These are phyloP conservation scores for Eimeria zaria DNA, from an alignment of 169 alveolate species.

Conservation along the genomic window DNA sequence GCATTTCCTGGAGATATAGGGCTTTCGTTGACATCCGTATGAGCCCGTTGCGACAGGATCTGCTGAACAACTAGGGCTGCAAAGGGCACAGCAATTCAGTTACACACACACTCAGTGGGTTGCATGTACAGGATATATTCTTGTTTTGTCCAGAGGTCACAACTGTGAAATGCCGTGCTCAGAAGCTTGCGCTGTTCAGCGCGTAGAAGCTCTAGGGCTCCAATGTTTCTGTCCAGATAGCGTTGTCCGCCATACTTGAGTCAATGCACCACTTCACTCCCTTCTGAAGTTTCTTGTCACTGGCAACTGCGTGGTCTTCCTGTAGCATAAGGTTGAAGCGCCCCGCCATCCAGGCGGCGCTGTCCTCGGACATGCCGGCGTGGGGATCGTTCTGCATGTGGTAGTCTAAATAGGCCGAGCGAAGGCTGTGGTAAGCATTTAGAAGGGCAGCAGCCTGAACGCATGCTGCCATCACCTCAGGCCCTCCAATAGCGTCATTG, in stretches of 20 bases:
- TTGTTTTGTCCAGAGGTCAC: neutral
- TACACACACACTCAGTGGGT: neutral
- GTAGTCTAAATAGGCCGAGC: constrained; percentile 9
- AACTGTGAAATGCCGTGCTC: neutral
- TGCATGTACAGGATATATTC: neutral
- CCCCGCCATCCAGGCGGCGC: constrained; percentile 59
- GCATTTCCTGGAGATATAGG: constrained; percentile 58
- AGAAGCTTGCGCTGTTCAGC: neutral
- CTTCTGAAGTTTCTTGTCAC: neutral
- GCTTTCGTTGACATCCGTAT: constrained; percentile 9
- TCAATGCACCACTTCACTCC: constrained; percentile 62
- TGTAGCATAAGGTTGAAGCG: constrained; percentile 46
- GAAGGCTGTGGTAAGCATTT: constrained; percentile 61
- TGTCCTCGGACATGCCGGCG: constrained; percentile 58
- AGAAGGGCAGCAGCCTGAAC: constrained; percentile 59
- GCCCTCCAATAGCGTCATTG: constrained; percentile 20
- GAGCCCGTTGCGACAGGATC: constrained; percentile 54
- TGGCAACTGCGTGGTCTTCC: neutral
- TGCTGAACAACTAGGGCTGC: constrained; percentile 42
- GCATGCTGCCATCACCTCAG: constrained; percentile 54
- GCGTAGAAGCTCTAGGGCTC: neutral
- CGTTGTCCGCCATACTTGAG: constrained; percentile 19
- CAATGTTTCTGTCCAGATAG: neutral
- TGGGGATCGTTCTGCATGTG: neutral
- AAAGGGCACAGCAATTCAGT: neutral